Evolutionary conservation across 2,329 filamentous ascomycete species (phyloP).

Genomic region (Botrytis tulipae): DNA sequence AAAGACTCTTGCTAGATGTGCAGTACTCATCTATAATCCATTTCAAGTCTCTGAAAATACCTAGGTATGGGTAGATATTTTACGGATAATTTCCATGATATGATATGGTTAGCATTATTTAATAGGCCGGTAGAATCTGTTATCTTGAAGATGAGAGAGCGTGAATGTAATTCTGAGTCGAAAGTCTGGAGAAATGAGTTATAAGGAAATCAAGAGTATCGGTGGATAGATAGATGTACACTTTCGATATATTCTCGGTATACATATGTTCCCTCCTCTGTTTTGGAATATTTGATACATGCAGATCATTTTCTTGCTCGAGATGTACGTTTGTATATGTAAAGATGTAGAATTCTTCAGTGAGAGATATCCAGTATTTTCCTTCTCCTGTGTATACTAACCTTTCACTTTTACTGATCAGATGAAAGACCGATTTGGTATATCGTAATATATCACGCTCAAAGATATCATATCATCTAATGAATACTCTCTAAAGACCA

Average conservation of each 20-base stretch:
- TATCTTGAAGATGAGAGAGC: background rate
- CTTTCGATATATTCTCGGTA: no score
- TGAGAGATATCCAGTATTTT: background rate
- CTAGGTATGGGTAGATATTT: no score
- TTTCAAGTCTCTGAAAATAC: background rate
- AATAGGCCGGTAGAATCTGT: no score
- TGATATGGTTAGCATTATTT: no score
- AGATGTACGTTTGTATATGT: no score
- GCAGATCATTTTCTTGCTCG: accelerated
- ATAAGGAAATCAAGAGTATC: background rate
- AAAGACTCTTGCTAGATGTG: background rate
- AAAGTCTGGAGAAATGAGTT: background rate
- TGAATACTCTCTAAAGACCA: no score
- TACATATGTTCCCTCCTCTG: background rate
- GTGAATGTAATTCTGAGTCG: background rate
- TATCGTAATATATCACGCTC: no score
- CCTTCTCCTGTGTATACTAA: background rate
- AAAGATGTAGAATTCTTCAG: background rate
- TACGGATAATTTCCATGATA: background rate
- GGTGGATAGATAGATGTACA: no score
- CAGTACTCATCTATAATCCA: background rate
- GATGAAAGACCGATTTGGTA: no score
- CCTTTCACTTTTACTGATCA: background rate
- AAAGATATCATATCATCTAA: no score
- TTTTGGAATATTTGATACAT: background rate